Evolutionary conservation across 2,329 filamentous ascomycete species (phyloP).

Genomic region (Aureobasidium sp.): DNA sequence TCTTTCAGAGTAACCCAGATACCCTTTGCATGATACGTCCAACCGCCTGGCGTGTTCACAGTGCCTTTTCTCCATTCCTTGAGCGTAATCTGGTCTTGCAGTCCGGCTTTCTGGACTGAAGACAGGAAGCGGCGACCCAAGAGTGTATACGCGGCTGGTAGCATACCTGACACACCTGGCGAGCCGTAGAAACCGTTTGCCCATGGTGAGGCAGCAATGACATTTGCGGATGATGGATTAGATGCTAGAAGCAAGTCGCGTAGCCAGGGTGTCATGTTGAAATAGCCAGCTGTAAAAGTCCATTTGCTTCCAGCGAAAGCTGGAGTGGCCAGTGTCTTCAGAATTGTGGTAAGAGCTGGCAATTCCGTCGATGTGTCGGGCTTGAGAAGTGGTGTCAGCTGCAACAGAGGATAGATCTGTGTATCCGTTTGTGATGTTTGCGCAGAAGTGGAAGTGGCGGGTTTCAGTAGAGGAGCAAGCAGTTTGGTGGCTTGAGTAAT

Average conservation of each 20-base stretch:
- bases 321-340: constrained; percentile 59
- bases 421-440: constrained; percentile 51
- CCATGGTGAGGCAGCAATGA: constrained; percentile 86
- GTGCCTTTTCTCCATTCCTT: constrained; percentile 85
- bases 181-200: constrained; percentile 95
- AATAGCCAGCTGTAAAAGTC: constrained; percentile 98
- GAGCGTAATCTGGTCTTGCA: constrained; percentile 57
- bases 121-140: constrained; percentile 76
- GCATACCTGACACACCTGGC: constrained; percentile 77
- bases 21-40: constrained; percentile 98
- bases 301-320: constrained; percentile 65
- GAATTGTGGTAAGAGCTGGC: constrained; percentile 67
- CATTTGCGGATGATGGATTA: constrained; percentile 62
- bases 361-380: constrained; percentile 83
- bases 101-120: constrained; percentile 47
- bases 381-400: constrained; percentile 76
- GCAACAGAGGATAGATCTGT: constrained; percentile 75
- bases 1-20: constrained; percentile 69
- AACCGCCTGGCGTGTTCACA: constrained; percentile 72
- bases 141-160: constrained; percentile 87
- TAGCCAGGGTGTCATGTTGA: constrained; percentile 86
- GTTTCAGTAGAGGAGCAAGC: constrained; percentile 60
- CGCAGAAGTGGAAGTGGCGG: constrained; percentile 21
- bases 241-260: constrained; percentile 73
- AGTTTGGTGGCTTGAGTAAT: constrained; percentile 60